Conservation (phyloP, 129 eudicot species). For the Tagetes erecta region DNA sequence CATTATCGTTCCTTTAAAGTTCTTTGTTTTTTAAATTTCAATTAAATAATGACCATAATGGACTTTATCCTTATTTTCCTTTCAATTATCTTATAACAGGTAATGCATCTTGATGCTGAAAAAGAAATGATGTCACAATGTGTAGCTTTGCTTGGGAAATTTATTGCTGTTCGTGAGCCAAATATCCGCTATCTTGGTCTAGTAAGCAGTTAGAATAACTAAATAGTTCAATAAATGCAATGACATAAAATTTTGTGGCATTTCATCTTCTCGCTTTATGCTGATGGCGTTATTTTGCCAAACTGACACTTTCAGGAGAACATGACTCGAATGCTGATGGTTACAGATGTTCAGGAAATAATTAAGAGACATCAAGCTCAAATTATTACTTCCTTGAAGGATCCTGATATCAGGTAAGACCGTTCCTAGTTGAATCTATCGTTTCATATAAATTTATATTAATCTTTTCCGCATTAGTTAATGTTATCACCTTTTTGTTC, state of each 20-base stretch:
- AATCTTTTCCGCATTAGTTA: background rate
- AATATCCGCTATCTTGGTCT: slow-evolving; percentile 96
- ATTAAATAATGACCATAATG: slow-evolving; percentile 16
- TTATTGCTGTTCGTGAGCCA: slow-evolving; percentile 98
- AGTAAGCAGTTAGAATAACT: slow-evolving; percentile 49
- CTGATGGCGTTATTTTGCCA: slow-evolving; percentile 35
- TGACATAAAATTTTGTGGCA: background rate
- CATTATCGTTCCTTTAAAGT: background rate
- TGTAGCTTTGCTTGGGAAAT: slow-evolving; percentile 96
- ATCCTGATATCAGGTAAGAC: slow-evolving; percentile 93
- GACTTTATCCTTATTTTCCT: slow-evolving; percentile 12
- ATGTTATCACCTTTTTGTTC: background rate
- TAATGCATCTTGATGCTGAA: slow-evolving; percentile 99
- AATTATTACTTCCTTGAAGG: slow-evolving; percentile 90
- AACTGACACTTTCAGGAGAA: slow-evolving; percentile 69
- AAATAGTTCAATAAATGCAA: background rate
- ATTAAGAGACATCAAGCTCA: slow-evolving; percentile 97
- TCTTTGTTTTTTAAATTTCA: slow-evolving; percentile 3
- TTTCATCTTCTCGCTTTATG: slow-evolving; percentile 16
- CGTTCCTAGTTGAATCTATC: slow-evolving; percentile 11
- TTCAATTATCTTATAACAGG: slow-evolving; percentile 41
- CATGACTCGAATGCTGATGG: slow-evolving; percentile 99
- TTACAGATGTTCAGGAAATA: slow-evolving; percentile 91
- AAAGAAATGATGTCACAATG: slow-evolving; percentile 99
- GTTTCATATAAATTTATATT: background rate